A percentile compares a stretch with the other conserved stretches of the same genome.
Evolutionary conservation across 2,329 filamentous ascomycete species (phyloP).

Genomic region (Seiridium unicorne): DNA sequence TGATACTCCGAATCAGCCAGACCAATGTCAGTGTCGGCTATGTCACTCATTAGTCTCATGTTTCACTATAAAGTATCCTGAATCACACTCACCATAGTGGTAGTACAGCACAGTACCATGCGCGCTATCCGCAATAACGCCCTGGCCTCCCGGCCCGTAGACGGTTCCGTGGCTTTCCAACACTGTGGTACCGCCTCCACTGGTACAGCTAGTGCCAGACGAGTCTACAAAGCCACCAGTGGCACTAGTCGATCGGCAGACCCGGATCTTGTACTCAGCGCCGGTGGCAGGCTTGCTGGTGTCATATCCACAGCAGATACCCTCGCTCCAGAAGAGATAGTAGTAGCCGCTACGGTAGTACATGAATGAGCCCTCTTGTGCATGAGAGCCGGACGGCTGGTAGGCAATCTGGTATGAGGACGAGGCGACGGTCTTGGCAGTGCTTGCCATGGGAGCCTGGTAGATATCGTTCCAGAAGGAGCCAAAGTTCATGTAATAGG

Average conservation of each 20-base stretch:
- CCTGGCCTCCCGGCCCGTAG: constrained; percentile 64
- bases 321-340: constrained; percentile 63
- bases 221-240: constrained; percentile 58
- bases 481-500: constrained; percentile 59
- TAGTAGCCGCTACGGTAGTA: constrained; percentile 56
- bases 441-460: constrained; percentile 48
- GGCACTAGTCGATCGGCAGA: constrained; percentile 55
- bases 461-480: constrained; percentile 69
- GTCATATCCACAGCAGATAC: constrained; percentile 62
- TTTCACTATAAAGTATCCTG: background rate
- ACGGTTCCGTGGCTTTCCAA: constrained; percentile 55
- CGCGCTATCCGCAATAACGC: constrained; percentile 48
- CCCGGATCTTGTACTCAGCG: constrained; percentile 64
- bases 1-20: constrained; percentile 44
- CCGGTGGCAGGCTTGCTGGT: constrained; percentile 47
- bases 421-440: constrained; percentile 25
- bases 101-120: constrained; percentile 60
- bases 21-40: constrained; percentile 50
- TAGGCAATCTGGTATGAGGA: constrained; percentile 49
- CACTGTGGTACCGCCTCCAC: constrained; percentile 57
- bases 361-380: constrained; percentile 57
- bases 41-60: background rate
- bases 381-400: constrained; percentile 46
- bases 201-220: constrained; percentile 48
- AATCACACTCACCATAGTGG: constrained; percentile 43